Evolutionary conservation across 768 basidiomycete genomes (phyloP).

Genomic region (Rhizopogon roseolus): DNA sequence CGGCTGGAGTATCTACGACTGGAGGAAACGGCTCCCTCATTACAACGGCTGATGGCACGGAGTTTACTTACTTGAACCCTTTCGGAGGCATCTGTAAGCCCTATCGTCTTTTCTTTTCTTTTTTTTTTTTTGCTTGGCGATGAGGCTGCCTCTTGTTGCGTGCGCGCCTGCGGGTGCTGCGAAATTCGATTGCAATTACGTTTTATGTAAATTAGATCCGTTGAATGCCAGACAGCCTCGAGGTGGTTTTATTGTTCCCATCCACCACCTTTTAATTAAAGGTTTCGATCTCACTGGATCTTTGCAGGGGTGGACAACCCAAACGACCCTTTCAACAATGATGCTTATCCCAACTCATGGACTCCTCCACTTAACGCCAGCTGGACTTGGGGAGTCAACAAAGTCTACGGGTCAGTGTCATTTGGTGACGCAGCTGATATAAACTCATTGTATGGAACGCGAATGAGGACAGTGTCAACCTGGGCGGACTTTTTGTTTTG

Average conservation of each 20-base stretch:
- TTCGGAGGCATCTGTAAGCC: conserved; percentile 71
- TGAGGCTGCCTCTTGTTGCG: not conserved
- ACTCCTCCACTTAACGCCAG: conserved; percentile 71
- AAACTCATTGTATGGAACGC: not conserved
- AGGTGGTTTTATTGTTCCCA: not conserved
- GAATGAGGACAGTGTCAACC: conserved; percentile 45
- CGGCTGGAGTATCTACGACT: conserved; percentile 15
- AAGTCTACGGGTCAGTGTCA: conserved; percentile 48
- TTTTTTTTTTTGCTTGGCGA: not conserved
- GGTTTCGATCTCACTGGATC: not conserved
- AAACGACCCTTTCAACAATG: conserved; percentile 69
- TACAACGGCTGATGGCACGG: conserved; percentile 59
- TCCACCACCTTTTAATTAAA: not conserved
- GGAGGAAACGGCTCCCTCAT: conserved; percentile 72
- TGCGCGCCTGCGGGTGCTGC: not conserved
- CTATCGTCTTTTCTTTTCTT: not conserved
- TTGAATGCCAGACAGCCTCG: not conserved
- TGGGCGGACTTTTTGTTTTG: conserved; percentile 71
- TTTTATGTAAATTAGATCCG: not conserved
- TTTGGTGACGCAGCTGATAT: not conserved
- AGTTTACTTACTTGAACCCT: conserved; percentile 71
- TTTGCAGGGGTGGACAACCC: conserved; percentile 59
- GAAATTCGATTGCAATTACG: not conserved
- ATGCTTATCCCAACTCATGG: conserved; percentile 74
- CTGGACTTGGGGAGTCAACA: conserved; percentile 68